phyloP scores from a whole-genome alignment of 2,329 filamentous ascomycete genomes.

The Diplodia intermedia region DNA sequence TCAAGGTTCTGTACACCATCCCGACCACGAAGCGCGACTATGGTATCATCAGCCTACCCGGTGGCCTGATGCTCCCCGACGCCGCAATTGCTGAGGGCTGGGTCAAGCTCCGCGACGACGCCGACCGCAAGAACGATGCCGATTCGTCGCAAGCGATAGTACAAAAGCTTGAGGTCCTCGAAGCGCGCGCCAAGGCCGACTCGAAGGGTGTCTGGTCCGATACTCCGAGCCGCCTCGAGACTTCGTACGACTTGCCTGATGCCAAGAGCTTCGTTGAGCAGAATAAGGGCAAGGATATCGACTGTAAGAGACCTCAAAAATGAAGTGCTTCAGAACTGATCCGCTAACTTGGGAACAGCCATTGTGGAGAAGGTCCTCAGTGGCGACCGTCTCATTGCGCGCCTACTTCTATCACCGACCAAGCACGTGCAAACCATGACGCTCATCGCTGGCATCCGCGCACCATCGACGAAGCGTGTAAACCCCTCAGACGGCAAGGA shows the following conservation, averaged over 20 bases:
- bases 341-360: slow-evolving; percentile 41
- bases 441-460: slow-evolving; percentile 85
- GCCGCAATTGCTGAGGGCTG: slow-evolving; percentile 86
- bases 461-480: slow-evolving; percentile 86
- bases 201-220: slow-evolving; percentile 82
- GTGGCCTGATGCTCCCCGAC: slow-evolving; percentile 70
- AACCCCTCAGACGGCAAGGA: slow-evolving; percentile 79
- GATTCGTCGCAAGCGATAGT: slow-evolving; percentile 74
- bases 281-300: slow-evolving; percentile 84
- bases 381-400: slow-evolving; percentile 86
- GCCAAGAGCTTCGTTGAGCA: slow-evolving; percentile 77
- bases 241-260: slow-evolving; percentile 80
- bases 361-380: slow-evolving; percentile 90
- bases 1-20: slow-evolving; percentile 85
- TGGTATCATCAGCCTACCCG: slow-evolving; percentile 75
- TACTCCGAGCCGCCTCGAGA: slow-evolving; percentile 71
- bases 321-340: neutral
- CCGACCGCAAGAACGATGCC: slow-evolving; percentile 86
- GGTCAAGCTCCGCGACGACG: slow-evolving; percentile 92
- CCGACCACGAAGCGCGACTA: slow-evolving; percentile 85
- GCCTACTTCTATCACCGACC: slow-evolving; percentile 78
- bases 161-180: slow-evolving; percentile 77
- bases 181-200: slow-evolving; percentile 78
- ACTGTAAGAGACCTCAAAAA: slow-evolving; percentile 58
- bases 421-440: slow-evolving; percentile 90